Evolutionary conservation across 345 rosid species (phyloP), one percentile per base, ranked within the genome.

Genomic region (Firmiana major): DNA sequence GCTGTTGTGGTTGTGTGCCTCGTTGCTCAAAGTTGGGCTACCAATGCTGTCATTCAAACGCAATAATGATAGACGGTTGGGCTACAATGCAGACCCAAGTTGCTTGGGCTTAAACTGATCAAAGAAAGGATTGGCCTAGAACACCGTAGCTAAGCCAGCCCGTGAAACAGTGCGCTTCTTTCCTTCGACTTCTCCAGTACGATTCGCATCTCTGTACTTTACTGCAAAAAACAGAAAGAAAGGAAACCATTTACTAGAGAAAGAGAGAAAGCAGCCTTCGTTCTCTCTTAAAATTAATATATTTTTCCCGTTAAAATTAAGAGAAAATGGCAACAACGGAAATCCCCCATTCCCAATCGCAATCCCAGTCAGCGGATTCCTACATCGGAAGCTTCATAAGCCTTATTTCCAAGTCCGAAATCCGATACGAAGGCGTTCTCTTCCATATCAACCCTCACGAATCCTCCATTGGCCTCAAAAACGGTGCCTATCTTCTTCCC

Each of bases 371-470:
- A 46, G 85, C 83, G 11, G 90, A 87, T 75, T 78, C 85, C 34
- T 84, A 81, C 40, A 1, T 84, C 13, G 89, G 89, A 24, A 82
- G 89, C 74, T 77, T 77, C 83, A 77, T 89, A 0, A 84, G 85
- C 85, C 58, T 89, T 55, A 78, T 82, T 79, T 87, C 87, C 3
- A 85, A 85, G 82, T 82, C 81, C 15, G 86, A 84, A 70, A 89
- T 87, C 80, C 82, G 88, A 2, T 89, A 87, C 75, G 89, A 87
- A 75, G 92, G 90, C 69, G 67, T 83, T 55, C 81, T 89, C 1
- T 85, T 78, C 64, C 74, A 73, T 79, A 75, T 89, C 84, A 78
- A 85, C 64, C 79, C 82, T 45, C 86, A 77, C n/a, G 87, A 84
- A 59, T 82, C 87, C 26, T 80, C 81, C 75, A 78, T 87, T 70